A percentile compares a stretch with the other conserved stretches of the same genome.
phyloP scores from a whole-genome alignment of 2,329 filamentous ascomycete species.

The Clonostachys byssicola region DNA sequence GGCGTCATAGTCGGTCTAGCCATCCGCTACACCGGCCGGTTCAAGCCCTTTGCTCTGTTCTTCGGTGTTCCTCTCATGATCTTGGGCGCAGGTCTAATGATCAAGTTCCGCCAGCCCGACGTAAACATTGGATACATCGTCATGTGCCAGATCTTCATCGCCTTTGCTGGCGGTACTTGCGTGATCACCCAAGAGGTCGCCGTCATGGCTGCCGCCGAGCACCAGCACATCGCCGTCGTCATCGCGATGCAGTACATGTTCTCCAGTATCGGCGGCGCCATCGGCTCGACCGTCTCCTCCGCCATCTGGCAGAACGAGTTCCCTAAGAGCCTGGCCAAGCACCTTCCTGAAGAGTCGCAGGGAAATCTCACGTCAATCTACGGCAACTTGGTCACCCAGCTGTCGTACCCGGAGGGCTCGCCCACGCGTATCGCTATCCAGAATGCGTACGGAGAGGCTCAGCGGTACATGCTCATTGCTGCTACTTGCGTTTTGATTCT shows the following conservation, averaged over 20 bases:
- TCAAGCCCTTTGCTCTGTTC: slow-evolving; percentile 33
- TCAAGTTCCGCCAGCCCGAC: slow-evolving; percentile 29
- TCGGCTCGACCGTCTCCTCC: slow-evolving; percentile 55
- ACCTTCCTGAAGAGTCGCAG: slow-evolving; percentile 37
- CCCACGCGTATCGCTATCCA: slow-evolving; percentile 51
- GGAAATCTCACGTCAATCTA: slow-evolving; percentile 42
- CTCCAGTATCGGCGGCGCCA: slow-evolving; percentile 53
- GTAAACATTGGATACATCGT: slow-evolving; percentile 35
- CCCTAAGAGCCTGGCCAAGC: slow-evolving; percentile 39
- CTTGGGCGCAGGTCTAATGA: slow-evolving; percentile 30
- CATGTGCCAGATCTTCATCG: slow-evolving; percentile 42
- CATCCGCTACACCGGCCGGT: slow-evolving; percentile 36
- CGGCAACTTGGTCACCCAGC: slow-evolving; percentile 44
- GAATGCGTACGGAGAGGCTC: slow-evolving; percentile 51
- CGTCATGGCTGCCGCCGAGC: slow-evolving; percentile 53
- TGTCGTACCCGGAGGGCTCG: slow-evolving; percentile 44
- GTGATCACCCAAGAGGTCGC: slow-evolving; percentile 58
- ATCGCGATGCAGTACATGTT: slow-evolving; percentile 58
- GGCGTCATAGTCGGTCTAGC: slow-evolving; percentile 31
- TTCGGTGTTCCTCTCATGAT: slow-evolving; percentile 28
- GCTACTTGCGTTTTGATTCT: slow-evolving; percentile 38
- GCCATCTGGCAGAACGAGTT: slow-evolving; percentile 63
- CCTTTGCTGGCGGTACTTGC: slow-evolving; percentile 47
- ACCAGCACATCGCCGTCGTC: slow-evolving; percentile 56
- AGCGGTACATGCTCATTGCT: slow-evolving; percentile 46